Conservation (phyloP, 352 stramenopile genomes). For the Pythium volutum region DNA sequence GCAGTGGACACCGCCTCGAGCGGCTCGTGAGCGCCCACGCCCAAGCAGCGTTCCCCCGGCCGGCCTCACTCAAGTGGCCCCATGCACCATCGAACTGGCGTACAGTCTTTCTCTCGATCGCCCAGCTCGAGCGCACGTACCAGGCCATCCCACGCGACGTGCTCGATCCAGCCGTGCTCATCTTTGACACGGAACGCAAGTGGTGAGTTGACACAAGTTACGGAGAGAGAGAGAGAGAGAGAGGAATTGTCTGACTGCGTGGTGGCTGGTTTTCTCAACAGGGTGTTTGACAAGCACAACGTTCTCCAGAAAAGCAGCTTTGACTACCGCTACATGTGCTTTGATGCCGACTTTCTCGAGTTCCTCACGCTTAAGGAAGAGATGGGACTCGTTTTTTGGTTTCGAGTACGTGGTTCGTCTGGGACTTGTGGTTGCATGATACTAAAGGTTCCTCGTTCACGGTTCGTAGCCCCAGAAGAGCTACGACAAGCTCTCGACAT, state of each 20-base stretch:
- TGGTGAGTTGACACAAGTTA: no score
- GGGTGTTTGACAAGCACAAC: slow-evolving; percentile 70
- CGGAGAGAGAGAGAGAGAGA: neutral
- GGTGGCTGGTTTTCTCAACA: slow-evolving; percentile 7
- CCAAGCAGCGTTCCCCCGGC: slow-evolving; percentile 22
- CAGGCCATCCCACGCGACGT: slow-evolving; percentile 64
- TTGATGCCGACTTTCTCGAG: slow-evolving; percentile 71
- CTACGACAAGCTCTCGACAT: slow-evolving; percentile 63
- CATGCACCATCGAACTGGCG: slow-evolving; percentile 46
- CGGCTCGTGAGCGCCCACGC: neutral
- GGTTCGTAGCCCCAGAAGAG: slow-evolving; percentile 49
- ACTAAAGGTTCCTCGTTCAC: neutral
- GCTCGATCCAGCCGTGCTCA: slow-evolving; percentile 50
- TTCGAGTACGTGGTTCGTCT: slow-evolving; percentile 38
- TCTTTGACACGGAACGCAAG: slow-evolving; percentile 69
- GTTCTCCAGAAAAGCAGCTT: slow-evolving; percentile 64
- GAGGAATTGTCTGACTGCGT: neutral
- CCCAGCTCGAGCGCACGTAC: slow-evolving; percentile 56
- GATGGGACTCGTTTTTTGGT: slow-evolving; percentile 69
- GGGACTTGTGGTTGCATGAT: neutral
- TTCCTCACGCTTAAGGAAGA: slow-evolving; percentile 76
- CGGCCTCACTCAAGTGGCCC: slow-evolving; percentile 56
- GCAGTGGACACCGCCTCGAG: no score
- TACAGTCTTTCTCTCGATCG: slow-evolving; percentile 74
- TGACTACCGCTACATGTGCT: slow-evolving; percentile 76